A percentile compares a stretch with the other conserved stretches of the same genome.
Conservation (phyloP, 331 rosid genomes). For the Rhamnella rubrinervis region DNA sequence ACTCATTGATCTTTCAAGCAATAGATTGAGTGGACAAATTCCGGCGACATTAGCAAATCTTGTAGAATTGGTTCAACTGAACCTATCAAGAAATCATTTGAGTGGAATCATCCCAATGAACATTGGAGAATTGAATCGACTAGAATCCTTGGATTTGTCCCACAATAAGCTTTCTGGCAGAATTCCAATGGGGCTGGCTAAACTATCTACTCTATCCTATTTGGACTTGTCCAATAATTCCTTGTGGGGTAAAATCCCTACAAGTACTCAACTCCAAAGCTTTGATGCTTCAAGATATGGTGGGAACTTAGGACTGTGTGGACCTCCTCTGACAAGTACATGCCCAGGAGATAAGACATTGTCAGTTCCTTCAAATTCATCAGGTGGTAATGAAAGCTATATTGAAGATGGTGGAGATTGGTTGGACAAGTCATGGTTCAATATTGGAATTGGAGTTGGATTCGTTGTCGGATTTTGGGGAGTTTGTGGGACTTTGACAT, state of each 20-base stretch:
- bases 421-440: background rate
- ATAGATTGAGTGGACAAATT: background rate
- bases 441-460: too few species aligned
- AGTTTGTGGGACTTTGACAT: too few species aligned
- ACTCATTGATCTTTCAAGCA: conserved; percentile 29
- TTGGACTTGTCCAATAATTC: conserved; percentile 25
- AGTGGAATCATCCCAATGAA: background rate
- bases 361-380: too few species aligned
- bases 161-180: conserved; percentile 12
- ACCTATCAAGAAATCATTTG: background rate
- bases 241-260: conserved; percentile 29
- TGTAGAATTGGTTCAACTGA: background rate
- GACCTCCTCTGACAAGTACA: conserved; percentile 14
- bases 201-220: background rate
- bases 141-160: background rate
- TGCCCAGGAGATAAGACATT: background rate
- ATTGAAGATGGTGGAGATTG: background rate
- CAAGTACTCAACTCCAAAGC: conserved; percentile 30
- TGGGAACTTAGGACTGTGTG: conserved; percentile 25
- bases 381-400: background rate
- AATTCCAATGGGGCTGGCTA: conserved; percentile 24
- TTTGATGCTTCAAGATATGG: conserved; percentile 6
- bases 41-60: background rate
- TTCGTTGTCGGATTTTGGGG: too few species aligned
- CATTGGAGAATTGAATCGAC: background rate